A percentile compares a stretch with the other conserved stretches of the same genome.
Evolutionary conservation across 2,329 filamentous ascomycete genomes (phyloP).

Genomic region (Rhinocladiella mackenziei): DNA sequence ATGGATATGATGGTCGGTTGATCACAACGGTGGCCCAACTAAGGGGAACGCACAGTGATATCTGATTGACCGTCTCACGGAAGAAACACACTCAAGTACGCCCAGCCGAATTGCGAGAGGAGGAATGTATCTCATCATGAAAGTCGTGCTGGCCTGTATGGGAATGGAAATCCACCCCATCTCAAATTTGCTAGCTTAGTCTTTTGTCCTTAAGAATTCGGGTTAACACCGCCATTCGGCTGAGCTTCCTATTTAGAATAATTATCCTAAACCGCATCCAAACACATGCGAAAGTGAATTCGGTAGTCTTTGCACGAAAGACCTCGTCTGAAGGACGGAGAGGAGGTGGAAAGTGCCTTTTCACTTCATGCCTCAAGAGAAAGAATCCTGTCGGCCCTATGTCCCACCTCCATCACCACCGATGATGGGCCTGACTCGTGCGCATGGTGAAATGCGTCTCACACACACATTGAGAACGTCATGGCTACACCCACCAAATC

Average conservation of each 20-base stretch:
- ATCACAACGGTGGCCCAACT: slow-evolving; percentile 49
- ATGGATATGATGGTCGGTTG: slow-evolving; percentile 54
- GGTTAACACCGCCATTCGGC: no score
- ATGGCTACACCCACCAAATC: slow-evolving; percentile 45
- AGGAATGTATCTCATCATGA: no score
- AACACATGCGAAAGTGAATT: background rate
- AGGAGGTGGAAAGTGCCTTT: background rate
- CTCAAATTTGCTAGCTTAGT: background rate
- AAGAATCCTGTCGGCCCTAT: background rate
- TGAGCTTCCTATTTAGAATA: background rate
- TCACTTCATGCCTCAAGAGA: background rate
- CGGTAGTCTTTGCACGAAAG: background rate
- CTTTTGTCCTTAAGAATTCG: background rate
- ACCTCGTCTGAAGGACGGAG: background rate
- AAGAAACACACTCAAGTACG: background rate
- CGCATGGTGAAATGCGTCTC: background rate
- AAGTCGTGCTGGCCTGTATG: background rate
- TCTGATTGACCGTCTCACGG: background rate
- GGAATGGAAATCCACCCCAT: background rate
- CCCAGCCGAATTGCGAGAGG: background rate
- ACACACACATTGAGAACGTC: slow-evolving; percentile 3
- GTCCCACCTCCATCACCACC: no score
- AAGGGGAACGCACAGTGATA: slow-evolving; percentile 39
- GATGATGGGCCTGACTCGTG: no score
- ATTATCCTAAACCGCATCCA: no score